These are phyloP conservation scores for Rhytidiadelphus loreus DNA, from an alignment of 225 moss, liverwort and hornwort species.

Conservation along the genomic window DNA sequence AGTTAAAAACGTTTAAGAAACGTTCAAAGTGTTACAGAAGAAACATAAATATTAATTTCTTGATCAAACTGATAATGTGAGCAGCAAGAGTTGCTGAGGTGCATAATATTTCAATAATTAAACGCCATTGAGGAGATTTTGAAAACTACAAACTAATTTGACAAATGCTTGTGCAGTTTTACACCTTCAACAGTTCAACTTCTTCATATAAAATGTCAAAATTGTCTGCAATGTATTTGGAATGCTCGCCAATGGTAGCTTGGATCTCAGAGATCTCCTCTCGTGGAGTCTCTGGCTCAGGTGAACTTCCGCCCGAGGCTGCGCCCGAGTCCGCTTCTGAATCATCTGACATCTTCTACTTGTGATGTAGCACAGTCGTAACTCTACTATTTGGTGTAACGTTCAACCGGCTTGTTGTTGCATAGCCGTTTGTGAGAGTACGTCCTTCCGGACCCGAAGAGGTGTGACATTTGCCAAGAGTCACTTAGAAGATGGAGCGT, in stretches of 20 bases:
- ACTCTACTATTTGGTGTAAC: not conserved
- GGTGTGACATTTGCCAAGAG: not conserved
- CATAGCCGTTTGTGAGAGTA: not conserved
- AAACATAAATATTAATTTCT: not conserved
- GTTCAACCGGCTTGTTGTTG: not conserved
- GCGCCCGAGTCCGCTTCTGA: not conserved
- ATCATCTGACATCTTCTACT: not conserved
- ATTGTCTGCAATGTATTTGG: slow-evolving; percentile 16
- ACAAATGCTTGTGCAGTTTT: not conserved
- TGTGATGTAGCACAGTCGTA: not conserved
- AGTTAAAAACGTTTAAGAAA: not conserved
- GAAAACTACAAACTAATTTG: not conserved
- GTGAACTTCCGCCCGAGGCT: not conserved
- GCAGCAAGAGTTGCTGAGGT: not conserved
- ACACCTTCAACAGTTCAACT: slow-evolving; percentile 13
- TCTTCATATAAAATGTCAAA: slow-evolving; percentile 14
- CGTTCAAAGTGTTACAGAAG: not conserved
- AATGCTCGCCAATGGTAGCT: slow-evolving; percentile 3
- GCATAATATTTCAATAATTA: not conserved
- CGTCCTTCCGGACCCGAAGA: not conserved
- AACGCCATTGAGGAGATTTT: not conserved
- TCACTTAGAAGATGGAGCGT: not conserved
- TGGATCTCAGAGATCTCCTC: slow-evolving; percentile 15
- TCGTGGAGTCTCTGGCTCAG: not conserved
- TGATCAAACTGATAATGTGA: not conserved